phyloP scores from a whole-genome alignment of 345 rosid species.

The Leavenworthia alabamica region DNA sequence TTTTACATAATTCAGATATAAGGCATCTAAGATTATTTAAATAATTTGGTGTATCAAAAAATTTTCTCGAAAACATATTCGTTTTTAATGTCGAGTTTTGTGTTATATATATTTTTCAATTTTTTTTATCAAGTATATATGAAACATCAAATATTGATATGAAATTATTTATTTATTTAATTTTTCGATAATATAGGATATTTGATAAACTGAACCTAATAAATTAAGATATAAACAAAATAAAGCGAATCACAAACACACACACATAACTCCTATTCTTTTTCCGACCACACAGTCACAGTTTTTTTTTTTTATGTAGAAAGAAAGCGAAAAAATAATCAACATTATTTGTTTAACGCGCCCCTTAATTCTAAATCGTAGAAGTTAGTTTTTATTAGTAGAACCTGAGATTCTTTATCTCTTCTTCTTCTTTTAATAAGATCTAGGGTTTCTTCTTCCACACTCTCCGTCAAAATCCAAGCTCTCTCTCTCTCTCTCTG shows the following conservation, averaged over 20 bases:
- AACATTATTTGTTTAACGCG: not conserved
- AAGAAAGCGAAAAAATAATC: not conserved
- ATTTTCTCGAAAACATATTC: too few species aligned
- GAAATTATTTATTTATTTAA: too few species aligned
- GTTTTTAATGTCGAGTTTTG: too few species aligned
- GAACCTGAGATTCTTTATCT: not conserved
- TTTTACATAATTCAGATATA: too few species aligned
- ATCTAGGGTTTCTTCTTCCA: conserved; percentile 38
- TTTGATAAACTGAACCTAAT: too few species aligned
- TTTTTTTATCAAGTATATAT: too few species aligned
- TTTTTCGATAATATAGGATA: too few species aligned
- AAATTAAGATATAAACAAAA: too few species aligned
- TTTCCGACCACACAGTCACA: conserved; percentile 5
- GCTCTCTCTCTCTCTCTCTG: not conserved
- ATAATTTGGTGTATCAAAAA: too few species aligned
- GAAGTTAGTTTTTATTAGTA: not conserved
- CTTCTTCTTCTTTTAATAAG: conserved; percentile 19
- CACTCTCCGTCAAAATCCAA: not conserved
- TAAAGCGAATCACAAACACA: not conserved
- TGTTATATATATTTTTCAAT: too few species aligned
- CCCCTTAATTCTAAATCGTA: not conserved
- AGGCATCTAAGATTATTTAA: too few species aligned
- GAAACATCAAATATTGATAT: too few species aligned
- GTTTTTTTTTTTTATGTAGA: not conserved
- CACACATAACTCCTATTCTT: not conserved